Base-by-base conservation (phyloP, 2,329 filamentous ascomycete genomes). In the Colletotrichum simmondsii region DNA sequence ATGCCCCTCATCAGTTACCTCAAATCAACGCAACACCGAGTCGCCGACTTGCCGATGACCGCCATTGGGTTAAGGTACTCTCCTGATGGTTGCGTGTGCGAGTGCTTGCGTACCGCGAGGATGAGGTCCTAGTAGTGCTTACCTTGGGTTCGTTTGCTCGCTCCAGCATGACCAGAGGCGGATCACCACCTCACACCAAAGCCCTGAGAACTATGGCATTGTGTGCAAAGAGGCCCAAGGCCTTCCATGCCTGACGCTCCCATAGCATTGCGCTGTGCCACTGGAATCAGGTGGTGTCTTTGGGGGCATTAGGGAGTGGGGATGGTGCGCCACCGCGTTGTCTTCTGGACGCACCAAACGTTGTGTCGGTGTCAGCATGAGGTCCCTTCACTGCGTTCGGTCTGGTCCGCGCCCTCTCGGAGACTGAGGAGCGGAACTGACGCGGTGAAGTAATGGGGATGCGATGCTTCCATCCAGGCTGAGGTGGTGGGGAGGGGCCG, bases 221-320 rank as follows among this genome's bases (percentile, higher is more conserved):
- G 52, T 65, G n/a, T 57, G 52, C 52, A 46, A 24, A 46, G 19
- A 28, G 11, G 35, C n/a, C 7, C 52, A 46, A 32, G 62, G 62
- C 26, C 37, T 56, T 65, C 52, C 62, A 57, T 65, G 62, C 35
- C 62, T 65, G 30, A n/a, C 35, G 64, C 49, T 49, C n/a, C 42
- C 42, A 22, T 22, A 49, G 16, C 42, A 59, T 65, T 64, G 24
- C 37, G 61, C 61, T 49, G 53, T 65, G 61, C 54, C 61, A 16
- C 62, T 59, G 32, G n/a, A 64, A 37, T 49, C 57, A 63, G 66
- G 66, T 57, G 59, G 30, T 70, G 46, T 30, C 37, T 65, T 54
- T 16, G 35, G 61, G 42, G 61, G 26, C 11, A 24, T 56, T 57
- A 30, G 52, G 35, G 24, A 30, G 61, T 64, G 49, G 66, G 52